phyloP scores from a whole-genome alignment of 352 stramenopile species.

The Phytophthora pinifolia region DNA sequence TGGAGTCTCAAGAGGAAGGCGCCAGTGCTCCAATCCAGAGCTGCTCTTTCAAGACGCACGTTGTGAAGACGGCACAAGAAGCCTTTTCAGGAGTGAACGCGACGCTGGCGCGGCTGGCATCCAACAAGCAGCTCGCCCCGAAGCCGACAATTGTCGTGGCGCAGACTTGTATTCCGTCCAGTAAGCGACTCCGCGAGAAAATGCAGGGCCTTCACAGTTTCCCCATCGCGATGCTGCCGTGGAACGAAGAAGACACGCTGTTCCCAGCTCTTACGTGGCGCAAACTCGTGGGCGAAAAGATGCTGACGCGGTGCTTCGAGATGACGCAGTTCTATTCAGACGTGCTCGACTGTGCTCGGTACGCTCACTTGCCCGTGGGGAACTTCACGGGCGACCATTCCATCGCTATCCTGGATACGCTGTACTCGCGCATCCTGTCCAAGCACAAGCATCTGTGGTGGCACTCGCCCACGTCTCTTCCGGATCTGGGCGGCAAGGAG shows the following conservation, averaged over 20 bases:
- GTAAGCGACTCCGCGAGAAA: constrained; percentile 65
- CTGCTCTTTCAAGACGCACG: constrained; percentile 60
- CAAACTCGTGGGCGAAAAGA: constrained; percentile 72
- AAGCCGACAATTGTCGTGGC: constrained; percentile 90
- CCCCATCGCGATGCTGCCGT: constrained; percentile 89
- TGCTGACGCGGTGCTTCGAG: constrained; percentile 74
- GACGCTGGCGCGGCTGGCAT: constrained; percentile 76
- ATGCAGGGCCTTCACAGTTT: constrained; percentile 93
- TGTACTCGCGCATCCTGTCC: constrained; percentile 91
- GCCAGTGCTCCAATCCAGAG: constrained; percentile 35
- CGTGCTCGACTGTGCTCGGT: constrained; percentile 79
- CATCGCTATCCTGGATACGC: constrained; percentile 92
- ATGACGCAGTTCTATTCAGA: constrained; percentile 92
- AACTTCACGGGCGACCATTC: constrained; percentile 94
- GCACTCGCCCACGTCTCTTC: constrained; percentile 88
- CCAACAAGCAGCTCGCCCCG: constrained; percentile 73
- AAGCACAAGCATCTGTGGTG: constrained; percentile 96
- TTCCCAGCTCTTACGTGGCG: constrained; percentile 96
- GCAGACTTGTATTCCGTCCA: constrained; percentile 62
- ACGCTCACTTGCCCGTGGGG: constrained; percentile 93
- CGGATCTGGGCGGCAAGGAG: constrained; percentile 89
- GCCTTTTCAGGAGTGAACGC: constrained; percentile 90
- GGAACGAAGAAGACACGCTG: constrained; percentile 69
- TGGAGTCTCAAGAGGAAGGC: constrained; percentile 40
- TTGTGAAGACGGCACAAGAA: constrained; percentile 77